Percentiles rank a stretch among this genome's conserved stretches.
These are phyloP conservation scores for Beverwykella pulmonaria DNA, from an alignment of 495 filamentous ascomycete species.

Conservation along the genomic window DNA sequence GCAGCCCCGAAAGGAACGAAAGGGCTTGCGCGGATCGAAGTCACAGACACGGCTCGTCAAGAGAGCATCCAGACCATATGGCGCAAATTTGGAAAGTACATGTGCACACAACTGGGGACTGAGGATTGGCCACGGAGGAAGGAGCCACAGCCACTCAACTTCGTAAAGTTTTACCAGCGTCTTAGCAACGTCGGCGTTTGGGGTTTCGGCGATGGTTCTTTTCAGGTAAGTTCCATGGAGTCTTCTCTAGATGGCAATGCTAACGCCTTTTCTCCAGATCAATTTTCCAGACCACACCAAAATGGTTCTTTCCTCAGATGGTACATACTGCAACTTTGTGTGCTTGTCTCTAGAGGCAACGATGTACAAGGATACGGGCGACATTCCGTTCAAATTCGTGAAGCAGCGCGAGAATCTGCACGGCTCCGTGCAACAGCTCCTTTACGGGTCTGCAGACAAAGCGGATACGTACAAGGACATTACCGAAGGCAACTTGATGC, in stretches of 20 bases:
- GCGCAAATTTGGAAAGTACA: slow-evolving; percentile 93
- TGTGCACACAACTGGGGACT: slow-evolving; percentile 66
- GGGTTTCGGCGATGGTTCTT: slow-evolving; percentile 84
- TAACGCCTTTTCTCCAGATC: slow-evolving; percentile 57
- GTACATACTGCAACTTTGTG: slow-evolving; percentile 80
- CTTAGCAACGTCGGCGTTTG: slow-evolving; percentile 85
- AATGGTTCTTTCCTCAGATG: slow-evolving; percentile 74
- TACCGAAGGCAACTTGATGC: slow-evolving; percentile 75
- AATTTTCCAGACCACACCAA: slow-evolving; percentile 99
- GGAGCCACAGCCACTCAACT: slow-evolving; percentile 46
- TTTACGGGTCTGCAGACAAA: slow-evolving; percentile 48
- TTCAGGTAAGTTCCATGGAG: slow-evolving; percentile 60
- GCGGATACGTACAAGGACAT: slow-evolving; percentile 57
- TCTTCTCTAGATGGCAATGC: not conserved
- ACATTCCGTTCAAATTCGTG: slow-evolving; percentile 67
- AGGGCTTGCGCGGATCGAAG: slow-evolving; percentile 64
- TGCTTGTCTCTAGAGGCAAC: slow-evolving; percentile 73
- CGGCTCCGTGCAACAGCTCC: slow-evolving; percentile 58
- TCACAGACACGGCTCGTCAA: slow-evolving; percentile 61
- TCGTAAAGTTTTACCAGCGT: slow-evolving; percentile 86
- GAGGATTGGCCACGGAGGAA: slow-evolving; percentile 49
- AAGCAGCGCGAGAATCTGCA: slow-evolving; percentile 62
- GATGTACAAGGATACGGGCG: slow-evolving; percentile 62
- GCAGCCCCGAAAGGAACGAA: slow-evolving; percentile 66
- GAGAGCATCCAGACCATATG: slow-evolving; percentile 75